Percentiles rank a stretch among this genome's conserved stretches.
phyloP scores from a whole-genome alignment of 768 basidiomycete genomes.

The Chalciporus chontae region DNA sequence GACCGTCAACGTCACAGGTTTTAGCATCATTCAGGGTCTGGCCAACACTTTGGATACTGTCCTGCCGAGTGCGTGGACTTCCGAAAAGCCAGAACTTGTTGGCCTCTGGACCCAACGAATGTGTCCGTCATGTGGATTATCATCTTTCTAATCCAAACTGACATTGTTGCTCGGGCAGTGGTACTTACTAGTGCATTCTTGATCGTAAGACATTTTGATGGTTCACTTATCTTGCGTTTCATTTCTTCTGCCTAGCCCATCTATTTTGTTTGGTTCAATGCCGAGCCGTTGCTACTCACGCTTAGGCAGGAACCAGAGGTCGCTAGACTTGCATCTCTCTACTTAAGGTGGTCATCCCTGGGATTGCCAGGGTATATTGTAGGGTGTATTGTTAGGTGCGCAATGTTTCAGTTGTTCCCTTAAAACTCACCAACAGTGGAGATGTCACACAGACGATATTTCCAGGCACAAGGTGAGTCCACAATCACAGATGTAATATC shows the following conservation, averaged over 20 bases:
- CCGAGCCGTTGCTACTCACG: constrained; percentile 69
- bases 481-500: constrained; percentile 22
- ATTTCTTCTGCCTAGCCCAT: constrained; percentile 40
- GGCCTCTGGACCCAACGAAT: constrained; percentile 91
- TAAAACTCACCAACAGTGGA: constrained; percentile 33
- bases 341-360: constrained; percentile 68
- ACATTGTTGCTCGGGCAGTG: constrained; percentile 31
- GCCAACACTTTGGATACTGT: constrained; percentile 87
- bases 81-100: constrained; percentile 75
- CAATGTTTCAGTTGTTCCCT: neutral
- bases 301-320: constrained; percentile 80
- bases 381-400: constrained; percentile 48
- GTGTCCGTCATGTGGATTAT: constrained; percentile 39
- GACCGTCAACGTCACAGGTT: constrained; percentile 56
- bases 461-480: constrained; percentile 77
- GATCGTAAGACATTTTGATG: neutral
- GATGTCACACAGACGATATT: constrained; percentile 35
- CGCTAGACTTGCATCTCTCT: constrained; percentile 67
- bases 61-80: constrained; percentile 93
- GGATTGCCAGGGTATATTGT: constrained; percentile 74
- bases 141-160: neutral
- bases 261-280: constrained; percentile 74
- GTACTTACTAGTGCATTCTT: constrained; percentile 44
- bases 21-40: constrained; percentile 79
- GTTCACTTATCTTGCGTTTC: neutral